phyloP scores from a whole-genome alignment of 371 early-diverging fungal species.

The Blyttiomyces sp. region DNA sequence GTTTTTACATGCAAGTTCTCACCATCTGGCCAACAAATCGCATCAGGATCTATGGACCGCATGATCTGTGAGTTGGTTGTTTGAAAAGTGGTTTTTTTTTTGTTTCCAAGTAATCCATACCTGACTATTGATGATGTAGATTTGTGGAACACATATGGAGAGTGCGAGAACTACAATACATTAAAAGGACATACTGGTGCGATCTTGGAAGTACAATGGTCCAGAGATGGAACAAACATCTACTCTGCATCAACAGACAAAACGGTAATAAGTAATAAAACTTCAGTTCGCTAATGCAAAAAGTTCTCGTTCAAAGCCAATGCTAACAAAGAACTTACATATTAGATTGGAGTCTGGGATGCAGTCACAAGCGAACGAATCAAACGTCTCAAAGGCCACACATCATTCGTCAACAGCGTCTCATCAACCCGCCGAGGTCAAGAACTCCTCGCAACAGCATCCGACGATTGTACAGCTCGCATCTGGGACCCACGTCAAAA shows the following conservation, averaged over 20 bases:
- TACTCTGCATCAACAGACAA: conserved; percentile 64
- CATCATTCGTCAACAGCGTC: conserved; percentile 69
- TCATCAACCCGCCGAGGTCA: conserved; percentile 60
- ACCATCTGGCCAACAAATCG: conserved; percentile 77
- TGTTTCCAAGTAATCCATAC: background rate
- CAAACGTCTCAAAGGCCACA: conserved; percentile 73
- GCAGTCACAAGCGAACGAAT: conserved; percentile 68
- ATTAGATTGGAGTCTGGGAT: conserved; percentile 77
- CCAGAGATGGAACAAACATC: conserved; percentile 70
- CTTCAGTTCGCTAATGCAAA: background rate
- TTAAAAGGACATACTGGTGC: conserved; percentile 84
- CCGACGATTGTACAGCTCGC: conserved; percentile 72
- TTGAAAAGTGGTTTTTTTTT: background rate
- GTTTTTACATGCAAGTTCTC: conserved; percentile 83
- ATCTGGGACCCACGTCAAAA: conserved; percentile 60
- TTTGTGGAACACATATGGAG: conserved; percentile 91
- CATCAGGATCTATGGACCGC: conserved; percentile 80
- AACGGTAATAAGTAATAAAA: conserved; percentile 14
- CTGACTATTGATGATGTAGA: too few species aligned
- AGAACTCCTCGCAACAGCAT: conserved; percentile 50
- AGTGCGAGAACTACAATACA: conserved; percentile 80
- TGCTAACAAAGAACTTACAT: background rate
- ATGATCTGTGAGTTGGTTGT: conserved; percentile 62
- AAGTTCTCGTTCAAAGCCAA: background rate
- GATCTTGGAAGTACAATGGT: conserved; percentile 88